Evolutionary conservation across 2,329 filamentous ascomycete genomes (phyloP).

Genomic region (Pestalotiopsis sp.): DNA sequence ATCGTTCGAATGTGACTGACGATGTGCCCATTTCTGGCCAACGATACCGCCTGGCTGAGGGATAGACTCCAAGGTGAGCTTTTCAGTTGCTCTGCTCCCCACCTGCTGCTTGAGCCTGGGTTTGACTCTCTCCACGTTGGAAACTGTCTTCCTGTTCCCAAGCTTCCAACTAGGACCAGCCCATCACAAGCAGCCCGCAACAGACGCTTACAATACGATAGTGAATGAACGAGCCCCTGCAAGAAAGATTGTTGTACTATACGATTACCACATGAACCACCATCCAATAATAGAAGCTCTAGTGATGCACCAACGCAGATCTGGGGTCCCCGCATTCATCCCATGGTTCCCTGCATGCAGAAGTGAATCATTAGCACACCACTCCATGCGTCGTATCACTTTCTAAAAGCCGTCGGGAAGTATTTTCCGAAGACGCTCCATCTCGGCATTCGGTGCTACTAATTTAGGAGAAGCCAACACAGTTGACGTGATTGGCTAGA

Average conservation of each 20-base stretch:
- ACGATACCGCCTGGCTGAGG: neutral
- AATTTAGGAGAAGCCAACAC: neutral
- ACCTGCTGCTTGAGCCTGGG: neutral
- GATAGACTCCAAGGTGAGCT: neutral
- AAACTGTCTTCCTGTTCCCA: neutral
- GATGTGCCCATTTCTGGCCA: neutral
- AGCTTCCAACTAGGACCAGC: neutral
- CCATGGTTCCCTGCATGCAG: neutral
- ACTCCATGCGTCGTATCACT: neutral
- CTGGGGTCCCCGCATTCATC: neutral
- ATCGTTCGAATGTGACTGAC: slow-evolving; percentile 16
- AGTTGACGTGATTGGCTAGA: neutral
- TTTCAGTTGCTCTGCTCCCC: neutral
- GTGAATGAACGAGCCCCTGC: neutral
- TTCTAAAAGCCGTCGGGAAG: neutral
- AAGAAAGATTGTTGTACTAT: neutral
- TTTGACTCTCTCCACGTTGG: neutral
- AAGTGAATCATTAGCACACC: neutral
- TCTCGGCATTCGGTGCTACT: neutral
- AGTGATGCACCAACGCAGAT: neutral
- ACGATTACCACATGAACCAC: neutral
- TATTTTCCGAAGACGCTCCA: neutral
- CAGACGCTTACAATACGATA: neutral
- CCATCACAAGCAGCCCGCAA: neutral
- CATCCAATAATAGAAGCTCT: neutral